These are phyloP conservation scores for Bjerkandera adusta DNA, from an alignment of 1,284 basidiomycete species.

Conservation along the genomic window DNA sequence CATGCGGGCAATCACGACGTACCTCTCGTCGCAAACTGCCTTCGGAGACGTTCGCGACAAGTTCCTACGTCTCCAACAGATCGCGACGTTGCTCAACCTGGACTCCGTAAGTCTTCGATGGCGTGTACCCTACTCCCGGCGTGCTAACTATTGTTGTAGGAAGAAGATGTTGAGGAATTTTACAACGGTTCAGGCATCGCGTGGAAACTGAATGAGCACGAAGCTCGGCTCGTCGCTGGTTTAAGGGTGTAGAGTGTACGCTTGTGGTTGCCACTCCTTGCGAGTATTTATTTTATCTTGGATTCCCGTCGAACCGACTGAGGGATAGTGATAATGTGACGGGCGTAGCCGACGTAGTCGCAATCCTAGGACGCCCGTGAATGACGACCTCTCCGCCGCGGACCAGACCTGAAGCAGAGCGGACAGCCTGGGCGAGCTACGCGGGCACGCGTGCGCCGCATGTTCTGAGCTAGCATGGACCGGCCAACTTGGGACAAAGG, in stretches of 20 bases:
- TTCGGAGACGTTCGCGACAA: conserved; percentile 91
- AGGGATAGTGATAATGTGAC: no score
- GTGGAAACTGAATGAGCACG: conserved; percentile 80
- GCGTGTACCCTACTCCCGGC: conserved; percentile 6
- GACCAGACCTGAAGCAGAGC: no score
- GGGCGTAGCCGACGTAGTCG: no score
- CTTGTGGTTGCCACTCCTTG: no score
- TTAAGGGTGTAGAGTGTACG: conserved; percentile 47
- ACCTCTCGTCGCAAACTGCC: conserved; percentile 81
- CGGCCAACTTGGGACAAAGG: no score
- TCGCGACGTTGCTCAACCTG: conserved; percentile 88
- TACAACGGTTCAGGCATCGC: conserved; percentile 90
- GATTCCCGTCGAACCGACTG: no score
- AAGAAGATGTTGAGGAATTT: conserved; percentile 90
- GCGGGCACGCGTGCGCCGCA: no score
- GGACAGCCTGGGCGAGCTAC: no score
- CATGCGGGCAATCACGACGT: conserved; percentile 79
- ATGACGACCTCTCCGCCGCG: no score
- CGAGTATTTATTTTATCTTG: conserved; percentile 3
- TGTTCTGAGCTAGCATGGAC: no score
- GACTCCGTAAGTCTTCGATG: conserved; percentile 61
- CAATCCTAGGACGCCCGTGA: no score
- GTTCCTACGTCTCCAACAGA: conserved; percentile 90
- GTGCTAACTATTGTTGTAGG: conserved; percentile 42
- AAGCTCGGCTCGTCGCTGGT: conserved; percentile 70